Conservation (phyloP, 2,329 filamentous ascomycete species). For the Myotisia sp. region DNA sequence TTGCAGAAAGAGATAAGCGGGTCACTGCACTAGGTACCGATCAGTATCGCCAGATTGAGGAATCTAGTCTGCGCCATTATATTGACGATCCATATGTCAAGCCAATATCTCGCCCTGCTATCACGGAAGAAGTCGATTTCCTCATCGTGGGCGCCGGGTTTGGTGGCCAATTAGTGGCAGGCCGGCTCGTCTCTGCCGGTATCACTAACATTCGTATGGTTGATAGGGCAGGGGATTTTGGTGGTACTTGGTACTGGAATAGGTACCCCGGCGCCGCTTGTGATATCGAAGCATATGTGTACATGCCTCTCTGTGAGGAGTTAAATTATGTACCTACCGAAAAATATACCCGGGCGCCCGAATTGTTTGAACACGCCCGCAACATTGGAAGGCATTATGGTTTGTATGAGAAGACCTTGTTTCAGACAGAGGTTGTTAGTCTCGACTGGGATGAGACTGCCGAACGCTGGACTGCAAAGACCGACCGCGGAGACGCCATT, state of each 20-base stretch:
- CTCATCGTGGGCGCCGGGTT: conserved; percentile 34
- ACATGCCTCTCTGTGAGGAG: conserved; percentile 47
- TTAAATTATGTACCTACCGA: conserved; percentile 44
- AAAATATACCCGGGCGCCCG: conserved; percentile 32
- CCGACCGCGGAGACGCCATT: conserved; percentile 16
- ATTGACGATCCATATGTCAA: conserved; percentile 5
- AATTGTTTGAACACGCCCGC: conserved; percentile 35
- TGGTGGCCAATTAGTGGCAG: conserved; percentile 27
- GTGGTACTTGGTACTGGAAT: conserved; percentile 38
- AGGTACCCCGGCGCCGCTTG: conserved; percentile 37
- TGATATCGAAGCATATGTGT: conserved; percentile 47
- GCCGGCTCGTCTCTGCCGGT: conserved; percentile 26
- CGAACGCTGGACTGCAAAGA: conserved; percentile 20
- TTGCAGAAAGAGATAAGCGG: conserved; percentile 9
- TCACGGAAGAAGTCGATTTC: conserved; percentile 7
- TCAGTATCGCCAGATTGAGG: conserved; percentile 9
- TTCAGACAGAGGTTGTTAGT: conserved; percentile 32
- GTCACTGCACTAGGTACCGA: conserved; percentile 7
- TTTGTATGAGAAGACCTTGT: conserved; percentile 32
- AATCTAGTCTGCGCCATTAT: not conserved
- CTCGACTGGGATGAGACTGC: conserved; percentile 36
- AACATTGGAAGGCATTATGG: conserved; percentile 32
- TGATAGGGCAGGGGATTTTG: conserved; percentile 35
- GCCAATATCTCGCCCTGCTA: conserved; percentile 2
- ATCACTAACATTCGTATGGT: conserved; percentile 27